Evolutionary conservation across 495 filamentous ascomycete genomes (phyloP).

Genomic region (Amphirosellinia nigrospora): DNA sequence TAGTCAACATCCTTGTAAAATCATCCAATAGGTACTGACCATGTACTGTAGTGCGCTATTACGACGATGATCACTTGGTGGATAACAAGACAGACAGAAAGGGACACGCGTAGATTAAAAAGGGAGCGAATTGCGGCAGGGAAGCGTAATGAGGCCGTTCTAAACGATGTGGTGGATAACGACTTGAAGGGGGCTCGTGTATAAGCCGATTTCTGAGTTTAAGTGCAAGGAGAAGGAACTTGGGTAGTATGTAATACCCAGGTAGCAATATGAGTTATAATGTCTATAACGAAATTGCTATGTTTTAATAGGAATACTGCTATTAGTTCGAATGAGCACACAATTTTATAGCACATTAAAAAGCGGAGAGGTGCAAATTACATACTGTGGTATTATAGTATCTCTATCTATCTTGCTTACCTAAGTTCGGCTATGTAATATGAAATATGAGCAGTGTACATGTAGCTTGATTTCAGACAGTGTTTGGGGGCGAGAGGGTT

Average conservation of each 20-base stretch:
- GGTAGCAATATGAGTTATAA: neutral
- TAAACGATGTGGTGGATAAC: conserved; percentile 52
- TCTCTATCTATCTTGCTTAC: neutral
- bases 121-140: conserved; percentile 47
- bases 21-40: neutral
- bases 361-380: neutral
- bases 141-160: conserved; percentile 46
- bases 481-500: neutral
- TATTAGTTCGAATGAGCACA: neutral
- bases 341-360: neutral
- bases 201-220: neutral
- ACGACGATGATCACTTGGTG: conserved; percentile 43
- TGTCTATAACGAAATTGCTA: neutral
- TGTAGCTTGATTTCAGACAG: neutral
- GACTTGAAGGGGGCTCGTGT: conserved; percentile 32
- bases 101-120: conserved; percentile 50
- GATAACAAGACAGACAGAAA: conserved; percentile 45
- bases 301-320: neutral
- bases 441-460: neutral
- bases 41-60: conserved; percentile 27
- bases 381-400: neutral
- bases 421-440: neutral
- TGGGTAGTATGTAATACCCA: neutral
- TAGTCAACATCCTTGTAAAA: neutral
- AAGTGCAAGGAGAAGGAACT: neutral